Base-by-base conservation (phyloP, 1,139 yeast species). In the Debaryomyces subglobosus region DNA sequence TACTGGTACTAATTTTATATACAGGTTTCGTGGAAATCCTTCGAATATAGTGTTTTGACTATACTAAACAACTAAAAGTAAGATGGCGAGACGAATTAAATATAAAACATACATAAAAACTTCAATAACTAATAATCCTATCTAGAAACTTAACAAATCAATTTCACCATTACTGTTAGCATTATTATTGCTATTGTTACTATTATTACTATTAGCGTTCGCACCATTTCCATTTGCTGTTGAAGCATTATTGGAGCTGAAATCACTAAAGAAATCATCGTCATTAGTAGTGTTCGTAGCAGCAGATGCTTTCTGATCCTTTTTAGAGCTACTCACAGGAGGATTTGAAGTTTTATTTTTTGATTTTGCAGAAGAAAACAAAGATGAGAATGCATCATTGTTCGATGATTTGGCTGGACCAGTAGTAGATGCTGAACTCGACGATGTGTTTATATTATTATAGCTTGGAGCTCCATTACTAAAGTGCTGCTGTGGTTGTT, bases 361-460 rank as follows among this genome's bases (percentile, higher is more conserved):
- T 23, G 85, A 67, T 60, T 86, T 83, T 8, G 96, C 96, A 16
- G 85, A 69, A 15, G 85, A 76, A 73, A 94, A 89, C 56, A 91
- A 74, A 16, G 90, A 85, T 32, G 96, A 88, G 67, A 91, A 91
- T 0, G 95, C 95, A 67, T 89, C 96, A 53, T 72, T 77, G 54
- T 77, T 78, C 43, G 61, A 55, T 29, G 70, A 62, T 53, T 70
- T 69, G 24, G 77, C 60, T 7, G 74, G 67, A 3, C 72, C 68
- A 5, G 72, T 54, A 4, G 69, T 55, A 5, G 63, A n/a, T 3
- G 62, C 35, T 12, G 42, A 21, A 25, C 29, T 44, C 24, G 59
- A 47, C 39, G 39, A 38, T 20, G 51, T 20, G 23, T 29, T 44
- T 16, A 42, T 40, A 30, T 30, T 35, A 27, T 44, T 46, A 49